Percentiles rank a stretch among this genome's conserved stretches.
Evolutionary conservation across 208 protist genomes (phyloP).

Genomic region (Porcisia deanei): DNA sequence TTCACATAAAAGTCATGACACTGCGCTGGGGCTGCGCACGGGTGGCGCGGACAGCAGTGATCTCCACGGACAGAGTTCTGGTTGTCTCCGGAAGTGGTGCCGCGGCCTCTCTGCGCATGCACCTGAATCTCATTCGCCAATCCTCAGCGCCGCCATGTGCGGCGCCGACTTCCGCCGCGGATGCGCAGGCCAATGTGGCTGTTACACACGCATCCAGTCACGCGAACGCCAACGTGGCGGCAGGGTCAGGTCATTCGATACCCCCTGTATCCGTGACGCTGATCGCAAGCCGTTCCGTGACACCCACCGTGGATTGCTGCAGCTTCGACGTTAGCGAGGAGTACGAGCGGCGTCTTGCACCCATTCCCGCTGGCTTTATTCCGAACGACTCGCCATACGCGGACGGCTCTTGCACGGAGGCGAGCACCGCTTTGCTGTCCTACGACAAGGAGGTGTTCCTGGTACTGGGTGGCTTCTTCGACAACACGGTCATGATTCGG

Average conservation of each 20-base stretch:
- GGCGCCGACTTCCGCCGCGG: not conserved
- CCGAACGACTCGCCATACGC: constrained; percentile 36
- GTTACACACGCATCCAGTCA: not conserved
- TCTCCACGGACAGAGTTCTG: constrained; percentile 30
- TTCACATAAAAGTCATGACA: constrained; percentile 47
- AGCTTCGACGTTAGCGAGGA: constrained; percentile 75
- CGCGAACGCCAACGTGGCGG: not conserved
- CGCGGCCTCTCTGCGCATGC: constrained; percentile 31
- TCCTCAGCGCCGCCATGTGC: not conserved
- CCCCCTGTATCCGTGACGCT: not conserved
- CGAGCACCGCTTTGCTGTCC: constrained; percentile 63
- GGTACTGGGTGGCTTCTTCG: constrained; percentile 79
- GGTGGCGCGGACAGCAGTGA: constrained; percentile 39
- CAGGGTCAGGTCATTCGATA: not conserved
- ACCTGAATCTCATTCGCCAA: constrained; percentile 28
- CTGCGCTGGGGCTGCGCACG: constrained; percentile 54
- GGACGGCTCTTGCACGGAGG: constrained; percentile 59
- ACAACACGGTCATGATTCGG: constrained; percentile 79
- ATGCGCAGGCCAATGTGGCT: not conserved
- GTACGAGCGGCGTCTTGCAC: constrained; percentile 54
- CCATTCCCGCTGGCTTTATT: constrained; percentile 62
- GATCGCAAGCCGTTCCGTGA: not conserved
- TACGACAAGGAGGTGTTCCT: constrained; percentile 74
- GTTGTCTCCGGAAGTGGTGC: constrained; percentile 28
- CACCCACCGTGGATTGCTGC: not conserved